phyloP scores from a whole-genome alignment of 257 asterid species.

The Fraxinus americana region DNA sequence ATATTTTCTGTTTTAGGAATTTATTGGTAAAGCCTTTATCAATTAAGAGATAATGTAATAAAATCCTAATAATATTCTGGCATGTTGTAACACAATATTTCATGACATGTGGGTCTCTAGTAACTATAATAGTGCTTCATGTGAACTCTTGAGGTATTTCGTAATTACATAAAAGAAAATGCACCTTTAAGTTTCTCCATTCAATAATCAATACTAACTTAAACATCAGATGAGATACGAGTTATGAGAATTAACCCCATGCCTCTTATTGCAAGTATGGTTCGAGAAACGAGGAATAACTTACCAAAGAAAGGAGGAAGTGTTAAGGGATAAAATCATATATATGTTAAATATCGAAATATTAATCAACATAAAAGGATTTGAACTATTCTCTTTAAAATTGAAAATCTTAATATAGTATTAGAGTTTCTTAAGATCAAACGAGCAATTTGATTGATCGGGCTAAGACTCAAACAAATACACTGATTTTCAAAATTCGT shows the following conservation, averaged over 20 bases:
- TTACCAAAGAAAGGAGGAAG: not conserved
- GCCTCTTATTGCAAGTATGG: not conserved
- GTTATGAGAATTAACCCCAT: too few species aligned
- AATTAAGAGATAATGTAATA: not conserved
- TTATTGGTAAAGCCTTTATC: not conserved
- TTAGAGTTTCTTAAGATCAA: too few species aligned
- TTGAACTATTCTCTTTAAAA: too few species aligned
- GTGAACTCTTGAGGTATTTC: not conserved
- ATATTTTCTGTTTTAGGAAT: not conserved
- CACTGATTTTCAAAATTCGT: too few species aligned
- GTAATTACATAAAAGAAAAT: not conserved
- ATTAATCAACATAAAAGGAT: too few species aligned
- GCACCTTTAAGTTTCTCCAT: not conserved
- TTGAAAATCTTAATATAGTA: too few species aligned
- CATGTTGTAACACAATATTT: not conserved
- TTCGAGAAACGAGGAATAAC: not conserved
- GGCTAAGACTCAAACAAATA: too few species aligned
- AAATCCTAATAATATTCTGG: not conserved
- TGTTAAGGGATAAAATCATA: too few species aligned
- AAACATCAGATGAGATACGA: too few species aligned
- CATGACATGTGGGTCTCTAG: not conserved
- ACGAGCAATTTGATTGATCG: too few species aligned
- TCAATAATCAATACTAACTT: not conserved
- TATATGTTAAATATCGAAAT: too few species aligned
- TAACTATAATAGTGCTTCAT: not conserved